These are phyloP conservation scores for Paraconiothyrium brasiliense DNA, from an alignment of 2,329 filamentous ascomycete species.

Conservation along the genomic window DNA sequence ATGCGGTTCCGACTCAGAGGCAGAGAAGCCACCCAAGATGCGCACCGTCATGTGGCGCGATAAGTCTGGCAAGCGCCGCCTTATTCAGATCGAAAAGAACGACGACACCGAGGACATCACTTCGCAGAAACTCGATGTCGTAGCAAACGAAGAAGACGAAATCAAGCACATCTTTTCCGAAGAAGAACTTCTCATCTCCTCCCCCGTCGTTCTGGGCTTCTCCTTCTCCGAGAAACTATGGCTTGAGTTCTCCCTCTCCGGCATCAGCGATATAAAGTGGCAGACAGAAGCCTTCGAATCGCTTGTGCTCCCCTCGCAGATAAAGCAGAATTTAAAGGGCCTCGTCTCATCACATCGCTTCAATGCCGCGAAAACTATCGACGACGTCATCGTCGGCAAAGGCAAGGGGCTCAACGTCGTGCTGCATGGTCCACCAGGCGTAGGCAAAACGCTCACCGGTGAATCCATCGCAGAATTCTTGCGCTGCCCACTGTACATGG, in stretches of 20 bases:
- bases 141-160: conserved; percentile 34
- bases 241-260: conserved; percentile 86
- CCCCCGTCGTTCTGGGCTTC: conserved; percentile 85
- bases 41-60: conserved; percentile 57
- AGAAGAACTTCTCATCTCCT: conserved; percentile 84
- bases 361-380: conserved; percentile 81
- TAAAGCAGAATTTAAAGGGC: conserved; percentile 75
- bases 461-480: conserved; percentile 87
- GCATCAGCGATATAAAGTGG: conserved; percentile 83
- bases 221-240: conserved; percentile 88
- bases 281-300: conserved; percentile 84
- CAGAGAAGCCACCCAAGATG: conserved; percentile 43
- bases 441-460: conserved; percentile 87
- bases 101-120: conserved; percentile 62
- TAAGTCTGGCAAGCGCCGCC: conserved; percentile 58
- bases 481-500: conserved; percentile 83
- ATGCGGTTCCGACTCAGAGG: conserved; percentile 35
- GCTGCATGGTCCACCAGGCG: conserved; percentile 80
- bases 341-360: conserved; percentile 87
- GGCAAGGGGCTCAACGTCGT: conserved; percentile 85
- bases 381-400: conserved; percentile 77
- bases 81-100: conserved; percentile 66
- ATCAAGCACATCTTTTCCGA: conserved; percentile 72
- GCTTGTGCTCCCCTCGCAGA: conserved; percentile 73
- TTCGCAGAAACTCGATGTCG: conserved; percentile 66